A percentile compares a stretch with the other conserved stretches of the same genome.
These are phyloP conservation scores for Dichotomopilus funicola DNA, from an alignment of 2,329 filamentous ascomycete species.

Conservation along the genomic window DNA sequence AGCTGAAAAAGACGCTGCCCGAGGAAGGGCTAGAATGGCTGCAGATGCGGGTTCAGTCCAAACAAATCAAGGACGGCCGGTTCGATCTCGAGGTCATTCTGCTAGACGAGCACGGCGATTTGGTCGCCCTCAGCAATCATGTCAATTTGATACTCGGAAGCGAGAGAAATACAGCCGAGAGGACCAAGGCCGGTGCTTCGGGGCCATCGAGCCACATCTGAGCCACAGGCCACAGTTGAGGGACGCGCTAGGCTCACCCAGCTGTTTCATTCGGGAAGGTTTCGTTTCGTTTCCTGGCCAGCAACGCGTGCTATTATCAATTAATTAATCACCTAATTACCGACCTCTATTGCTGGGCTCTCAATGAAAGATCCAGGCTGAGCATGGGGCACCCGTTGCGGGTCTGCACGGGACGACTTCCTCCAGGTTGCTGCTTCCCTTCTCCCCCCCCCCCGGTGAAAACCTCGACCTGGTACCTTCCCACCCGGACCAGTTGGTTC, in stretches of 20 bases:
- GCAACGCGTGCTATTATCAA: no score
- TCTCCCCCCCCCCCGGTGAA: no score
- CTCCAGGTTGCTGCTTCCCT: no score
- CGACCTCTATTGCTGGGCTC: no score
- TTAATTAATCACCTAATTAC: no score
- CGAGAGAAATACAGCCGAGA: constrained; percentile 48
- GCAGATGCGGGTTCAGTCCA: constrained; percentile 57
- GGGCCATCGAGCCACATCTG: constrained; percentile 9
- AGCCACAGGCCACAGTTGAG: neutral
- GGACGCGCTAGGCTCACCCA: neutral
- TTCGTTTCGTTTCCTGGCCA: no score
- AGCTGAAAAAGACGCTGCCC: constrained; percentile 68
- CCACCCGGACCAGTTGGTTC: no score
- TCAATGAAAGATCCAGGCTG: no score
- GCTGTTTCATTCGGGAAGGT: no score
- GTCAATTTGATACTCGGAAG: constrained; percentile 57
- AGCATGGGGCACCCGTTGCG: no score
- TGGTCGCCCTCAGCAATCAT: constrained; percentile 64
- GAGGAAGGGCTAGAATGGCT: constrained; percentile 63
- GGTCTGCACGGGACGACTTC: no score
- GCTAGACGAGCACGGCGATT: constrained; percentile 54
- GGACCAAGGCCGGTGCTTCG: constrained; percentile 6
- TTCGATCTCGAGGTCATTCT: constrained; percentile 69
- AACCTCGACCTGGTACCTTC: no score
- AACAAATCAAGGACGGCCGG: constrained; percentile 62